Evolutionary conservation across 192 early-diverging fungal species (phyloP), one percentile per base, ranked within the genome.

Genomic region (Pilaira anomala): DNA sequence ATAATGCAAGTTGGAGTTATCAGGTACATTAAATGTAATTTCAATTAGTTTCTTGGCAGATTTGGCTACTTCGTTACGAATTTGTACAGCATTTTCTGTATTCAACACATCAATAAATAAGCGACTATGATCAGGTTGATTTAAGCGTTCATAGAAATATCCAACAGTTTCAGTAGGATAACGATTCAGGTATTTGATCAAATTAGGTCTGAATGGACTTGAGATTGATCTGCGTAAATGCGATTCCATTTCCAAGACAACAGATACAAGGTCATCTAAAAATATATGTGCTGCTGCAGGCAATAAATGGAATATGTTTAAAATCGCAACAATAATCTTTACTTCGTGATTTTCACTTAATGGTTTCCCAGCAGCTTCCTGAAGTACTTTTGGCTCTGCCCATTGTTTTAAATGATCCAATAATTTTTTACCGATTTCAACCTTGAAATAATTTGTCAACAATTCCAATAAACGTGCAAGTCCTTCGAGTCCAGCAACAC

Each of bases 381-480:
- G 85, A 8, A 98, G 68, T 52, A 92, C 81, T 39, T 83, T 79
- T 9, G 94, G 92, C 41, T 91, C 91, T 29, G 95, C 93, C 95
- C 94, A 98, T 54, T 89, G 84, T 25, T 88, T 84, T 60, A 98
- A 76, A 72, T 99, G 98, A 71, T 99, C 96, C 21, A 99, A 70
- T 13, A 99, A 79, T 80, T 97, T 96, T 60, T 90, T 91, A n/a
- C 98, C 96, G 40, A 99, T 96, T 67, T 98, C 95, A 11, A 93
- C 91, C 68, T 97, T 98, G 78, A 99, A 99, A 72, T 98, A 99
- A 73, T 92, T 97, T 22, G 92, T 94, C 60, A 99, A 70, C 0
- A 99, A 80, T 71, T 96, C 90, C 13, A 98, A 72, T 46, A 99
- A 75, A 3, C 96, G 88, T 3, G 94, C 95, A 33, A 99, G 76